Conservation (phyloP, 352 stramenopile species). For the Phytophthora melonis region DNA sequence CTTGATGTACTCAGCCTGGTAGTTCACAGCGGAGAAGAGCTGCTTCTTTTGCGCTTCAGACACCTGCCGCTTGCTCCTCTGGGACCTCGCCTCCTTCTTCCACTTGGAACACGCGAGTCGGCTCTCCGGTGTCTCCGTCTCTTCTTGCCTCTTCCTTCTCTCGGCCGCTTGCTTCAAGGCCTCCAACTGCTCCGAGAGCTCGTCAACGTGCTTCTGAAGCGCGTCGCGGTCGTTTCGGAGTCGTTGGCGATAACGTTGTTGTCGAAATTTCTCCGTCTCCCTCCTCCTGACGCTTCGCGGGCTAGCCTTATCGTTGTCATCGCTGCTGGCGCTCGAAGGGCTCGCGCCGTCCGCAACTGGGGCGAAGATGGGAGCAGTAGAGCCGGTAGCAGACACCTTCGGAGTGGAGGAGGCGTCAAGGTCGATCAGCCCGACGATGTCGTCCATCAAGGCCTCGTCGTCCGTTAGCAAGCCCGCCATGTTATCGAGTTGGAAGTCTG, state of each 20-base stretch:
- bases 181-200: background rate
- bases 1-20: slow-evolving; percentile 25
- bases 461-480: slow-evolving; percentile 15
- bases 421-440: slow-evolving; percentile 15
- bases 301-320: background rate
- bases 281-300: background rate
- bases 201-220: background rate
- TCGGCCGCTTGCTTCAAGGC: background rate
- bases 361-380: no score
- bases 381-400: background rate
- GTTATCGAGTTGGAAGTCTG: no score
- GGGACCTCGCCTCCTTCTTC: background rate
- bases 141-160: slow-evolving; percentile 1
- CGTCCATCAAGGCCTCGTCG: slow-evolving; percentile 14
- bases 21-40: slow-evolving; percentile 12
- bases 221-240: slow-evolving; percentile 15
- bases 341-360: background rate
- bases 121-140: background rate
- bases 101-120: background rate
- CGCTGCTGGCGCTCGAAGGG: background rate
- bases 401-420: slow-evolving; percentile 8
- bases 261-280: slow-evolving; percentile 30
- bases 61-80: slow-evolving; percentile 6
- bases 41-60: slow-evolving; percentile 27
- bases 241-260: slow-evolving; percentile 26